Evolutionary conservation across 1,284 basidiomycete species (phyloP).

Genomic region (Amylostereum chailletii): DNA sequence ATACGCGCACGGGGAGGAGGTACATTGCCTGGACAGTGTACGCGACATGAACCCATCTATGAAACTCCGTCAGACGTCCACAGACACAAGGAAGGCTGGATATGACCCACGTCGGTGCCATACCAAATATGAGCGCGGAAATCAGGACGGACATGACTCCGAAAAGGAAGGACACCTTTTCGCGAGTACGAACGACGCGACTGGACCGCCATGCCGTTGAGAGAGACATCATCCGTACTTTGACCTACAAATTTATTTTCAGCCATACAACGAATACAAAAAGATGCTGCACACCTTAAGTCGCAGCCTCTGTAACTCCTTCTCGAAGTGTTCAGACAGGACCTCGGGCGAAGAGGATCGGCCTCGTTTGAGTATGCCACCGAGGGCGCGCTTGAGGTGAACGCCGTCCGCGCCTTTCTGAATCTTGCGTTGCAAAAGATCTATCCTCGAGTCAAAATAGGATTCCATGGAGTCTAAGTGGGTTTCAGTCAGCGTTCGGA

Average conservation of each 20-base stretch:
- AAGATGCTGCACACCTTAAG: background rate
- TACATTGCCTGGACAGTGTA: background rate
- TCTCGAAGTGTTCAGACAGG: background rate
- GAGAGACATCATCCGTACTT: background rate
- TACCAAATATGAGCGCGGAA: background rate
- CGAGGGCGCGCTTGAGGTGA: background rate
- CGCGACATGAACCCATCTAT: conserved; percentile 1
- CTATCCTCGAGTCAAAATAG: conserved; percentile 1
- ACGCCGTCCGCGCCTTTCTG: background rate
- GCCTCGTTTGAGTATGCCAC: background rate
- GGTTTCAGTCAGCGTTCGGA: background rate
- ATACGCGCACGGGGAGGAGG: conserved; percentile 1
- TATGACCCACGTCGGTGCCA: background rate
- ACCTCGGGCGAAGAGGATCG: background rate
- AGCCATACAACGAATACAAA: background rate
- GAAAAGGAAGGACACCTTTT: conserved; percentile 1
- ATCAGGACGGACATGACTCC: background rate
- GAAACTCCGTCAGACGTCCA: background rate
- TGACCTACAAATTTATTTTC: background rate
- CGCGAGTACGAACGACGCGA: background rate
- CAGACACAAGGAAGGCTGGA: background rate
- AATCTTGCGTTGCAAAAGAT: background rate
- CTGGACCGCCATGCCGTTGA: background rate
- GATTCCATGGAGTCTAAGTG: background rate
- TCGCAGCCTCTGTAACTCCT: background rate